Evolutionary conservation across 768 basidiomycete genomes (phyloP).

Genomic region (Phylloporus sp.): DNA sequence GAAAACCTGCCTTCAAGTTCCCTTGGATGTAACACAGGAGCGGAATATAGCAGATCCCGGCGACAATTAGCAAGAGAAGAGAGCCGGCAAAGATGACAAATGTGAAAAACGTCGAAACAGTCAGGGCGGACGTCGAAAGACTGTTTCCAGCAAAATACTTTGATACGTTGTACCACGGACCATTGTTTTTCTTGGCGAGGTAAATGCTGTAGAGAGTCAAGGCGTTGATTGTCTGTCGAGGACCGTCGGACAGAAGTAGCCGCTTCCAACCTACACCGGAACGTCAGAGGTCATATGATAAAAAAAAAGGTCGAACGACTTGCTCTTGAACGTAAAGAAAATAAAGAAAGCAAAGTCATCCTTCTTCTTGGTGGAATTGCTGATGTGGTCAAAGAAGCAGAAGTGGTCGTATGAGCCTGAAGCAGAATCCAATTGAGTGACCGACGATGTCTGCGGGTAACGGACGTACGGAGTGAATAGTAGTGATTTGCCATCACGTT

Average conservation of each 20-base stretch:
- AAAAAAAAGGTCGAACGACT: conserved; percentile 23
- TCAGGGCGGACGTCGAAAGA: conserved; percentile 75
- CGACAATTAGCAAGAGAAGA: conserved; percentile 72
- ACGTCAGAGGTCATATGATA: background rate
- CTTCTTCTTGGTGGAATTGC: conserved; percentile 89
- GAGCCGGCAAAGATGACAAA: conserved; percentile 84
- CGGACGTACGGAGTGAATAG: conserved; percentile 80
- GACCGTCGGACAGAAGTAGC: conserved; percentile 87
- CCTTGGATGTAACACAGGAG: conserved; percentile 93
- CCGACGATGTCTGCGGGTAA: background rate
- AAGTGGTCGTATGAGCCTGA: conserved; percentile 94
- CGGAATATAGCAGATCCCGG: conserved; percentile 89
- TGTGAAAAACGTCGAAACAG: conserved; percentile 87
- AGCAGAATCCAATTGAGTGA: background rate
- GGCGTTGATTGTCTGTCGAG: conserved; percentile 97
- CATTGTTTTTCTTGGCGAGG: conserved; percentile 46
- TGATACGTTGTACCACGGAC: conserved; percentile 60
- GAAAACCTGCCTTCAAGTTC: conserved; percentile 74
- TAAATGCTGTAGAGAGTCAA: conserved; percentile 93
- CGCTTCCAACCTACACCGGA: conserved; percentile 69
- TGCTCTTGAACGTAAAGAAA: conserved; percentile 99
- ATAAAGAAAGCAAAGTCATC: conserved; percentile 99
- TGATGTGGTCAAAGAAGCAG: conserved; percentile 97
- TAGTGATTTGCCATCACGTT: conserved; percentile 97
- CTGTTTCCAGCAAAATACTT: conserved; percentile 79